Evolutionary conservation across 805 yeast genomes (phyloP).

Genomic region (Millerozyma acaciae): DNA sequence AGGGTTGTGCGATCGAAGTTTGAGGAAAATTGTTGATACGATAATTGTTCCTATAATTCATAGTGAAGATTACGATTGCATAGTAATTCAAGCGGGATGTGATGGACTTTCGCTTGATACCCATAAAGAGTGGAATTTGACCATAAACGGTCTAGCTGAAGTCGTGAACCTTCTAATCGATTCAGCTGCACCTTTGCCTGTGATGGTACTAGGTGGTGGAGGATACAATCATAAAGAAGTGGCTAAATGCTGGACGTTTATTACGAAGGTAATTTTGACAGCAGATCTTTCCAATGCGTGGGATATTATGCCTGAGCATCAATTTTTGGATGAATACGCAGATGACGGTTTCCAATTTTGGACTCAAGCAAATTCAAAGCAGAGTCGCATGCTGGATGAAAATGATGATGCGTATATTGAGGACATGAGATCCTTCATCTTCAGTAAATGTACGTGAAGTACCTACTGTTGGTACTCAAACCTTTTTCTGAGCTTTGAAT

Average conservation of each 20-base stretch:
- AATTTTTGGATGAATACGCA: slow-evolving; percentile 37
- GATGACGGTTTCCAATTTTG: slow-evolving; percentile 48
- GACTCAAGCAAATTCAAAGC: slow-evolving; percentile 28
- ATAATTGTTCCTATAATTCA: slow-evolving; percentile 42
- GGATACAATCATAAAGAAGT: slow-evolving; percentile 64
- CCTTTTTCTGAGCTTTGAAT: slow-evolving; percentile 32
- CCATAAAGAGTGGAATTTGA: slow-evolving; percentile 65
- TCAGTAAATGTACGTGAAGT: slow-evolving; percentile 3
- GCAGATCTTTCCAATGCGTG: slow-evolving; percentile 21
- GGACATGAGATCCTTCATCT: slow-evolving; percentile 11
- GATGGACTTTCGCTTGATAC: slow-evolving; percentile 71
- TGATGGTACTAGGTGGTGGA: slow-evolving; percentile 68
- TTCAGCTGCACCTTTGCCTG: slow-evolving; percentile 25
- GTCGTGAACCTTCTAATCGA: slow-evolving; percentile 24
- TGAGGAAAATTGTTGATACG: slow-evolving; percentile 33
- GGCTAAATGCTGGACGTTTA: slow-evolving; percentile 57
- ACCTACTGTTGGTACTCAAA: slow-evolving; percentile 17
- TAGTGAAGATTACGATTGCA: slow-evolving; percentile 42
- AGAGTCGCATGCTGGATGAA: slow-evolving; percentile 26
- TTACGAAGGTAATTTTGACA: slow-evolving; percentile 26
- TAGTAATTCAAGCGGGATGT: slow-evolving; percentile 68
- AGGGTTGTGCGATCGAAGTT: slow-evolving; percentile 50
- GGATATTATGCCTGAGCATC: slow-evolving; percentile 52
- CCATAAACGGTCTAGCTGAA: slow-evolving; percentile 45
- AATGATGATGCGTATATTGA: slow-evolving; percentile 28